Conservation (phyloP, 225 moss, liverwort and hornwort genomes). For the Marchantia paleacea region DNA sequence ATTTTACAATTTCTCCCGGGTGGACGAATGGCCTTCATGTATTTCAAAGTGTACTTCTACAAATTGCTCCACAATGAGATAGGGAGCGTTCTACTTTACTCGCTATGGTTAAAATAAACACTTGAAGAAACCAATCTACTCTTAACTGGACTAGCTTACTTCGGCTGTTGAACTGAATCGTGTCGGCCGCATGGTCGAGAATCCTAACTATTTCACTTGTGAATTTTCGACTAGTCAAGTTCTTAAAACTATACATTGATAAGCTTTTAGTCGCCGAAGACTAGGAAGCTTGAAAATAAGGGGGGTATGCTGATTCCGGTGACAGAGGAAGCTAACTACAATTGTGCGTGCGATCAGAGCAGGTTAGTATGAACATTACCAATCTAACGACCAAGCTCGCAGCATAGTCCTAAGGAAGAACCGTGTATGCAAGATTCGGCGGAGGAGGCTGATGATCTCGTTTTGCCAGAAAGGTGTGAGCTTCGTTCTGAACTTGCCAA, state of each 20-base stretch:
- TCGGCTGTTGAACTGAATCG: not conserved
- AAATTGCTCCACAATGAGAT: constrained; percentile 7
- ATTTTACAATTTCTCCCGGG: constrained; percentile 8
- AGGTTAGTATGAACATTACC: constrained; percentile 13
- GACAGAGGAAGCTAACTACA: constrained; percentile 1
- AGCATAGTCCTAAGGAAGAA: constrained; percentile 27
- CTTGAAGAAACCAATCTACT: not conserved
- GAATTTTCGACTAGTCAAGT: not conserved
- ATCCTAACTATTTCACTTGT: not conserved
- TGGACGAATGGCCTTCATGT: constrained; percentile 2
- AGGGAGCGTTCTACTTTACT: constrained; percentile 9
- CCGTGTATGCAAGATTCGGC: constrained; percentile 69
- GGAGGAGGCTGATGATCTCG: constrained; percentile 78
- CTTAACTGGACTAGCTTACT: constrained; percentile 1
- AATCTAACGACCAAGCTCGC: not conserved
- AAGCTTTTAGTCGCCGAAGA: constrained; percentile 5
- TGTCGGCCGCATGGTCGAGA: not conserved
- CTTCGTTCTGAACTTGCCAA: constrained; percentile 88
- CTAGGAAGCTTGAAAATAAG: not conserved
- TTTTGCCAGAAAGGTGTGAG: constrained; percentile 76
- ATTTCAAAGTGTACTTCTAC: constrained; percentile 14
- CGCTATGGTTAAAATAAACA: not conserved
- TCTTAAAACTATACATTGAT: constrained; percentile 8
- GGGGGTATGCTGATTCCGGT: not conserved
- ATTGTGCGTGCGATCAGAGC: not conserved